These are phyloP conservation scores for Catharanthus roseus DNA, from an alignment of 257 asterid genomes.

Conservation along the genomic window DNA sequence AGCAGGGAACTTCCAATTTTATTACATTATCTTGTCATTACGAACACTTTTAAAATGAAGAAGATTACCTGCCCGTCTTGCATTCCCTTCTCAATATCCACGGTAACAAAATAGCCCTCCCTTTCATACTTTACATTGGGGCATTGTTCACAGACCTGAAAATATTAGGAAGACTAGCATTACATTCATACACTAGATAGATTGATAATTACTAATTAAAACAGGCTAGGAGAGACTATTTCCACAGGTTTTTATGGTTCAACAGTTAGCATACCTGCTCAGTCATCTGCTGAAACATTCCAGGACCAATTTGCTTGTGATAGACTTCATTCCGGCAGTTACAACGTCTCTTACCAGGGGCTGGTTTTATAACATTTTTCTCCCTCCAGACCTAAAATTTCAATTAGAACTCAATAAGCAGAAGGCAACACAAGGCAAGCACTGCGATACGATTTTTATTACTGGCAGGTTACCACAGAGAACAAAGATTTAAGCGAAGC, in stretches of 20 bases:
- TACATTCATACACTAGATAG: background rate
- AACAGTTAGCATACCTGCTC: conserved; percentile 60
- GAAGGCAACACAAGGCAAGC: background rate
- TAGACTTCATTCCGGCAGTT: conserved; percentile 97
- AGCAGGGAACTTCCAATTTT: background rate
- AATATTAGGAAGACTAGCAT: background rate
- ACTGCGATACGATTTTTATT: too few species aligned
- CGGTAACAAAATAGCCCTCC: conserved; percentile 85
- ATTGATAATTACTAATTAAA: too few species aligned
- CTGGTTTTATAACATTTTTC: conserved; percentile 81
- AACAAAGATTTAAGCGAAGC: background rate
- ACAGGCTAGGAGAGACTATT: background rate
- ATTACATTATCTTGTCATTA: background rate
- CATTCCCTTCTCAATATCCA: conserved; percentile 98
- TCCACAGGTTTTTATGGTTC: background rate
- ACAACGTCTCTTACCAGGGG: conserved; percentile 95
- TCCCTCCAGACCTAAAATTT: conserved; percentile 88
- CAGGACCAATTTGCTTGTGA: conserved; percentile 98
- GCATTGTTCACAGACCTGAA: conserved; percentile 94
- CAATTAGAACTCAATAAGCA: background rate
- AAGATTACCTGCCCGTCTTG: conserved; percentile 89
- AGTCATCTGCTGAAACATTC: conserved; percentile 99
- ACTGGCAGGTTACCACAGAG: too few species aligned
- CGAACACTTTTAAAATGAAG: background rate
- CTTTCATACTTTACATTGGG: conserved; percentile 91